Percentiles rank a stretch among this genome's conserved stretches.
Conservation (phyloP, 768 basidiomycete species). For the Lactarius evosmus region DNA sequence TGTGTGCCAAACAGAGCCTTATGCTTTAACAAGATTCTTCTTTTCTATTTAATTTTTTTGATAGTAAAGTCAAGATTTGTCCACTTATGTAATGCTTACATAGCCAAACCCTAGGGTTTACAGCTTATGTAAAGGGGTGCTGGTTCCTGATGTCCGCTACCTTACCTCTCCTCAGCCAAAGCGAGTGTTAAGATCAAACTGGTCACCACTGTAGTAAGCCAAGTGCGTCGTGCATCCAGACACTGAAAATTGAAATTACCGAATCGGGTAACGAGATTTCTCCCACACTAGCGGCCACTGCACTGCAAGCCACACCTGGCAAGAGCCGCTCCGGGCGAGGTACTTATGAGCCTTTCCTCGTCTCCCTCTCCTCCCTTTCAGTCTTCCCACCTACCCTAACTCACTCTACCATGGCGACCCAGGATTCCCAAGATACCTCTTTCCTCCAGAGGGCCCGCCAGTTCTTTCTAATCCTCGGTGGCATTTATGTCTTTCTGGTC, state of each 20-base stretch:
- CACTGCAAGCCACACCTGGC: no score
- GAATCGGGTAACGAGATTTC: not conserved
- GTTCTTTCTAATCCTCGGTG: slow-evolving; percentile 42
- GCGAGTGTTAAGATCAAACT: not conserved
- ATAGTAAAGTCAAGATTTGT: no score
- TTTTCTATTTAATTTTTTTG: no score
- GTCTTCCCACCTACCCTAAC: not conserved
- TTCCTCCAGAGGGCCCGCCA: slow-evolving; percentile 32
- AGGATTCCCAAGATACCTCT: not conserved
- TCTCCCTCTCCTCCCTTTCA: not conserved
- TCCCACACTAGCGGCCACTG: not conserved
- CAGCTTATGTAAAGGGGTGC: no score
- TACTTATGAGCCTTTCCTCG: not conserved
- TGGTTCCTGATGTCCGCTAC: no score
- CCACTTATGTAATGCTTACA: no score
- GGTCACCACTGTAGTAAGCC: no score
- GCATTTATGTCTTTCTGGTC: slow-evolving; percentile 50
- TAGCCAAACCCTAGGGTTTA: no score
- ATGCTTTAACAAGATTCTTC: no score
- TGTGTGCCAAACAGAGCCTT: no score
- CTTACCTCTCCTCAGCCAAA: not conserved
- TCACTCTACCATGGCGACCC: not conserved
- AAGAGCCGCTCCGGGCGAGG: not conserved
- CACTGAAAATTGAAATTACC: not conserved
- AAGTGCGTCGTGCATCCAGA: no score